Percentiles rank a stretch among this genome's conserved stretches.
Conservation (phyloP, 495 filamentous ascomycete genomes). For the Talaromyces ruber region DNA sequence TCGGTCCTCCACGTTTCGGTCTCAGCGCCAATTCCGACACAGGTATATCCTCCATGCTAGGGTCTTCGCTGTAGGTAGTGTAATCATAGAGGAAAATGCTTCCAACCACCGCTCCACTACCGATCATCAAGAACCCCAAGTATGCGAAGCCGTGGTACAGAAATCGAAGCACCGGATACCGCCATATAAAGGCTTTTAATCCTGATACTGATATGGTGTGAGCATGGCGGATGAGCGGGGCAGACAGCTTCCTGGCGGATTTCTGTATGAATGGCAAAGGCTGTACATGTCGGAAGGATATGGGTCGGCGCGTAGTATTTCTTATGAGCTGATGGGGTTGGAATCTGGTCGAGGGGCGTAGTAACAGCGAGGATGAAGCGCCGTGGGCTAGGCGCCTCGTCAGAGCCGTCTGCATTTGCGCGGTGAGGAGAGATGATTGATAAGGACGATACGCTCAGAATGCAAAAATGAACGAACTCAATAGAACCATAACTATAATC, state of each 20-base stretch:
- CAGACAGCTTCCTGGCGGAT: not conserved
- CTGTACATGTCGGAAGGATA: slow-evolving; percentile 1
- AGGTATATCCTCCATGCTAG: slow-evolving; percentile 58
- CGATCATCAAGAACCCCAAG: slow-evolving; percentile 50
- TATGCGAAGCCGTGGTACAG: slow-evolving; percentile 36
- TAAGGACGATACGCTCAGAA: not conserved
- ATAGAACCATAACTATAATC: not conserved
- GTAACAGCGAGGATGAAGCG: not conserved
- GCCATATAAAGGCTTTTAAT: not conserved
- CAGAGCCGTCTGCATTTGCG: slow-evolving; percentile 4
- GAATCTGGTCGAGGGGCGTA: not conserved
- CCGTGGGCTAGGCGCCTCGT: not conserved
- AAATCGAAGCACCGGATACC: not conserved
- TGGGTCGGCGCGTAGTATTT: not conserved
- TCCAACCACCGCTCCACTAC: slow-evolving; percentile 47
- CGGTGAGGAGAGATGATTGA: not conserved
- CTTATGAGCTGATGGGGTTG: not conserved
- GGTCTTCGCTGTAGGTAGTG: slow-evolving; percentile 70
- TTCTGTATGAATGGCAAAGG: not conserved
- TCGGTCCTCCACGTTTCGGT: slow-evolving; percentile 81
- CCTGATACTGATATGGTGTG: slow-evolving; percentile 3
- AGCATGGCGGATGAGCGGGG: not conserved
- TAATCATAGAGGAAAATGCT: slow-evolving; percentile 95
- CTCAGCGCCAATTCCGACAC: slow-evolving; percentile 76
- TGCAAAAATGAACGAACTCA: not conserved